Conservation (phyloP, 179 eudicot species). For the Beta corolliflora region DNA sequence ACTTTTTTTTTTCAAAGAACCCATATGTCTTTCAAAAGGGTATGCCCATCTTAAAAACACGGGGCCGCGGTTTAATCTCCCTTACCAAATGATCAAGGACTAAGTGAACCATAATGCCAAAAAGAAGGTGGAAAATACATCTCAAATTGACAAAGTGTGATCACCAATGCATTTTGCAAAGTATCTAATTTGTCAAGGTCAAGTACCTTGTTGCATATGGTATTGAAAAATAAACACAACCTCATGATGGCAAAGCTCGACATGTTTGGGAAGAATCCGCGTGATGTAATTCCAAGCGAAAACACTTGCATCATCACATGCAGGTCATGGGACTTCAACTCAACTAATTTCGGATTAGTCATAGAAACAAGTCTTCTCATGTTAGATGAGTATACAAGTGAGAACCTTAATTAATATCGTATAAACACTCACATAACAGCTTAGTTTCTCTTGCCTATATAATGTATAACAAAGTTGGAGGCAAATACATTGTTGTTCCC, state of each 20-base stretch:
- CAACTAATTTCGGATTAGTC: background rate
- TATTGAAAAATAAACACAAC: conserved; percentile 4
- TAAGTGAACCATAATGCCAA: too few species aligned
- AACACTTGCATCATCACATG: conserved; percentile 7
- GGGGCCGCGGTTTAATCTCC: too few species aligned
- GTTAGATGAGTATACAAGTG: background rate
- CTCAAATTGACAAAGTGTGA: background rate
- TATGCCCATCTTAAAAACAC: too few species aligned
- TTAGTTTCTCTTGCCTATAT: background rate
- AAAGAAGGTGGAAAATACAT: too few species aligned
- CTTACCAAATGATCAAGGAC: too few species aligned
- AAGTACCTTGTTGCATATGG: conserved; percentile 1
- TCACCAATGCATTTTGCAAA: background rate
- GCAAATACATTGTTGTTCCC: background rate
- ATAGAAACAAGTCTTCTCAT: too few species aligned
- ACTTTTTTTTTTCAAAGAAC: too few species aligned
- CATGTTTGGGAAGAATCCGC: conserved; percentile 21
- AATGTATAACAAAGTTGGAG: conserved; percentile 19
- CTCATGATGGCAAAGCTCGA: background rate
- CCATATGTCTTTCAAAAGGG: too few species aligned
- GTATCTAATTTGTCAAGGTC: background rate
- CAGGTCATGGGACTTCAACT: background rate
- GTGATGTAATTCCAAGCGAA: conserved; percentile 14
- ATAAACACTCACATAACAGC: background rate
- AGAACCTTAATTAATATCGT: background rate